phyloP scores from a whole-genome alignment of 192 early-diverging fungal genomes.

The Chytriomyces sp. region DNA sequence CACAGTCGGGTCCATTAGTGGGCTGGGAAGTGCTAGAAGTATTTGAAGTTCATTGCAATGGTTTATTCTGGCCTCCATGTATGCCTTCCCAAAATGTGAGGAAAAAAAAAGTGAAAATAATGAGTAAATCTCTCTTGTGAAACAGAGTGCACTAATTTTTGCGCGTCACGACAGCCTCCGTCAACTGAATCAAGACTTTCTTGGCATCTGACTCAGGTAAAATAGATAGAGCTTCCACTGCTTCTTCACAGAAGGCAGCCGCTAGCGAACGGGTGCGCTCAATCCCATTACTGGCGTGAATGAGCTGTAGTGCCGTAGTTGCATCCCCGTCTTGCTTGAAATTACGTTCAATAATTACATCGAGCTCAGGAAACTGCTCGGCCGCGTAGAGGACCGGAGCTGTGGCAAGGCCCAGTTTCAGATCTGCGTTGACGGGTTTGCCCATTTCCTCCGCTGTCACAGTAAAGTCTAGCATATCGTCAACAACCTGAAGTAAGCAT shows the following conservation, averaged over 20 bases:
- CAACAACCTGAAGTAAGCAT: slow-evolving; percentile 59
- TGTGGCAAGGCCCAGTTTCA: slow-evolving; percentile 87
- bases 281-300: slow-evolving; percentile 79
- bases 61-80: not conserved
- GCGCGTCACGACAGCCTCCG: slow-evolving; percentile 78
- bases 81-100: not conserved
- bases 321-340: slow-evolving; percentile 80
- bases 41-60: not conserved
- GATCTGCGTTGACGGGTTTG: slow-evolving; percentile 88
- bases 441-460: slow-evolving; percentile 74
- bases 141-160: slow-evolving; percentile 60
- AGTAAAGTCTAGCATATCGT: slow-evolving; percentile 92
- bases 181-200: slow-evolving; percentile 76
- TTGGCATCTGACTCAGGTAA: slow-evolving; percentile 77
- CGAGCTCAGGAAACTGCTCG: slow-evolving; percentile 82
- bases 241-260: slow-evolving; percentile 70
- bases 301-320: slow-evolving; percentile 71
- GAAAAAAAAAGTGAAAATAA: too few species aligned
- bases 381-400: slow-evolving; percentile 93
- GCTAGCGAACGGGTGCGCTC: slow-evolving; percentile 76
- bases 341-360: slow-evolving; percentile 82
- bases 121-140: too few species aligned
- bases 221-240: slow-evolving; percentile 65
- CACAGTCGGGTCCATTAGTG: too few species aligned
- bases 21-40: too few species aligned